Base-by-base conservation (phyloP, 2,329 filamentous ascomycete genomes). In the Calonectria pseudoturangicola region DNA sequence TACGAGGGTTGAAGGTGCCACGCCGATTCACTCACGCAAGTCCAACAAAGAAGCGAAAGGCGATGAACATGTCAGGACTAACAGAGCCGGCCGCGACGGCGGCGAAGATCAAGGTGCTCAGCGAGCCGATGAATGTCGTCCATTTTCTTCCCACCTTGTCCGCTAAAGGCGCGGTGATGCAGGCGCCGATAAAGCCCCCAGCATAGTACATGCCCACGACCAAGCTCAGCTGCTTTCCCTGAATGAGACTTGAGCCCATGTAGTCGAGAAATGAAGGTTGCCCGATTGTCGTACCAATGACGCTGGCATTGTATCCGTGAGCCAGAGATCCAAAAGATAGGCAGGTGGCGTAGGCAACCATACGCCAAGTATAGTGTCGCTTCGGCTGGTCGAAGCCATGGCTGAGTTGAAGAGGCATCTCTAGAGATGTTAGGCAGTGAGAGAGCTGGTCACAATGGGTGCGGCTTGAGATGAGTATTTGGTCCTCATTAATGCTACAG, bases 21-120 rank as follows among this genome's bases (percentile, higher is more conserved):
- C 30, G 9, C 30, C 30, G 5, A 9, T 33, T 33, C 30, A 33
- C 30, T 33, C n/a, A 43, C 67, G 54, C 36, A 36, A 64, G 30
- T 7, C 67, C 45, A n/a, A 47, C 41, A 58, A 64, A 64, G 33
- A 70, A 70, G 16, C 67, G 56, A 21, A 65, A 70, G 16, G 58
- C 45, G 36, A 70, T 70, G n/a, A 70, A 70, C 67, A 70, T 70
- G 15, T 21, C 47, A 7, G 51, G 30, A 30, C 65, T 50, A 5
- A 41, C 45, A 12, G 63, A 66, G 28, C 41, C 63, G 18, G 63
- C 28, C 4, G 36, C 3, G 33, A 66, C 13, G 10, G 25, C 63
- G 15, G n/a, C 39, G 63, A 36, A 51, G 16, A 66, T 41, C 13
- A 66, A n/a, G 2, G 45, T 51, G 4, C 39, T 10, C 25, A 51